Base-by-base conservation (phyloP, 2,329 filamentous ascomycete genomes). In the Pseudocercospora fuligena region DNA sequence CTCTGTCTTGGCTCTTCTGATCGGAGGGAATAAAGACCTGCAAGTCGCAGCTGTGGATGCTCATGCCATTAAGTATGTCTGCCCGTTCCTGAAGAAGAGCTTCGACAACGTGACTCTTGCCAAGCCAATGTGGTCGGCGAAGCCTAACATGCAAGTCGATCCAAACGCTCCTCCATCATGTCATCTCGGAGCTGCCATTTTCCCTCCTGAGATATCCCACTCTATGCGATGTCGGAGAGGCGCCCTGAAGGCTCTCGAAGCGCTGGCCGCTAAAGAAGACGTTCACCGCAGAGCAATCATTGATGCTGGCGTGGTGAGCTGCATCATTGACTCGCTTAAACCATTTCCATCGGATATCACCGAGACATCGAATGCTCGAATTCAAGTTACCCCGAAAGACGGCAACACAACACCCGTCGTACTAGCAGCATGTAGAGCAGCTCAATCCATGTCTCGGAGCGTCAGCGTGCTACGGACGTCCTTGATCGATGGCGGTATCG, bases 401-500 rank as follows among this genome's bases (percentile, higher is more conserved):
- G 93, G 92, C 2, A 97, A 98, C 73, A 90, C 93, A 1, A 84
- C 88, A 7, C 82, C 87, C 3, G 94, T 97, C 23, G 84, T 98
- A 23, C 85, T 96, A 63, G 93, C 94, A 21, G 94, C 93, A 1
- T 97, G 94, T 76, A 90, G 92, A 74, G 89, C 92, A 27, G 87
- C 93, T 29, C 87, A 92, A 69, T 92, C 93, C 77, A 83, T 98
- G 57, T 92, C 93, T 2, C 88, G 95, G 49, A 97, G 93, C 0
- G 90, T 97, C 23, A 92, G 88, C 76, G 89, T 94, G 51, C 81
- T 98, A 19, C 85, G 95, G 59, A 98, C 95, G 2, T 91, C 90
- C 60, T 82, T 99, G 56, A 92, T 97, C 65, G 95, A 99, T 78
- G 89, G 92, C 66, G 91, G 89, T 5, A 90, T 97, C 60, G 90